Conservation (phyloP, 2,329 filamentous ascomycete genomes). For the Fusarium circinatum region DNA sequence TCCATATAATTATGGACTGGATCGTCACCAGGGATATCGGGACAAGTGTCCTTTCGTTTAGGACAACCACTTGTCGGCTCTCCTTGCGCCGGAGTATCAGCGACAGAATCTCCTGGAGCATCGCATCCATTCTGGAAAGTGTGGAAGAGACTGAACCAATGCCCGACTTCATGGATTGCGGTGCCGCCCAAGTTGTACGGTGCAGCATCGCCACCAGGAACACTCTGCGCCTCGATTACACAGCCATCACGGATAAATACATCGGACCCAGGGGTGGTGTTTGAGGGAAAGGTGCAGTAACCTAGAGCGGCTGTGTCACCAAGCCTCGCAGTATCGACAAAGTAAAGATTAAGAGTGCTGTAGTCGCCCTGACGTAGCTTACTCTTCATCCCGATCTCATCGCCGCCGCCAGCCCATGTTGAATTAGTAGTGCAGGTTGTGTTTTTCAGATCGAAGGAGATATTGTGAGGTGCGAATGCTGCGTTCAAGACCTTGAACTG, state of each 20-base stretch:
- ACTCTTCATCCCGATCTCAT: not conserved
- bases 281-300: not conserved
- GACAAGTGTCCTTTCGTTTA: not conserved
- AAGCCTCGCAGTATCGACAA: not conserved
- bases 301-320: not conserved
- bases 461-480: not conserved
- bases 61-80: not conserved
- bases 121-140: not conserved
- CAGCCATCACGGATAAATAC: not conserved
- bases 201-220: not conserved
- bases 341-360: not conserved
- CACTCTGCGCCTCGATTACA: not conserved
- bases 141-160: constrained; percentile 5
- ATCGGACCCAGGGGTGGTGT: not conserved
- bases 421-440: not conserved
- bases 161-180: not conserved
- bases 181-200: not conserved
- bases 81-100: not conserved
- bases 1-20: constrained; percentile 8
- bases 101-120: not conserved
- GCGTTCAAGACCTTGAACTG: not conserved
- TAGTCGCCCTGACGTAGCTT: not conserved
- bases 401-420: not conserved
- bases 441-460: not conserved
- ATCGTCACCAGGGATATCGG: not conserved